Evolutionary conservation across 2,329 filamentous ascomycete species (phyloP).

Genomic region (Stachybotrys elegans): DNA sequence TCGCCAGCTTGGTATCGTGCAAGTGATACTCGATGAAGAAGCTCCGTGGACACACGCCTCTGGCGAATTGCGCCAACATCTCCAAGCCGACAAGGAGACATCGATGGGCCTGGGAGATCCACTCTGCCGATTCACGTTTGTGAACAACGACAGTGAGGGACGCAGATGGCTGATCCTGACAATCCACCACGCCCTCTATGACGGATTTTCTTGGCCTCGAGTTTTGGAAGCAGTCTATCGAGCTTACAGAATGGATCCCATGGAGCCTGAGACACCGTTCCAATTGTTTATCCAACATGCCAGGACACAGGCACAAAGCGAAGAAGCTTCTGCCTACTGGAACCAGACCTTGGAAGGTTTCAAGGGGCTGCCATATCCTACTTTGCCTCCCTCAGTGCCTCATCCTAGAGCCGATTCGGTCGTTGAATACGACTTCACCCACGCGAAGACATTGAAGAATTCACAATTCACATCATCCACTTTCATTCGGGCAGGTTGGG

Average conservation of each 20-base stretch:
- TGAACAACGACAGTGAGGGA: constrained; percentile 1
- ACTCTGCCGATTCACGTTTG: constrained; percentile 6
- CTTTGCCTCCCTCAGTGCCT: no score
- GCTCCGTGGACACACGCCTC: constrained; percentile 2
- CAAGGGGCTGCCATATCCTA: no score
- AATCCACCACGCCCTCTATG: constrained; percentile 12
- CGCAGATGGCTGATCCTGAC: constrained; percentile 10
- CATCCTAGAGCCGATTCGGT: no score
- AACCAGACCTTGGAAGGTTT: no score
- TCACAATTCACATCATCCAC: no score
- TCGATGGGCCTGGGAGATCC: constrained; percentile 7
- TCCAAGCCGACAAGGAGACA: constrained; percentile 3
- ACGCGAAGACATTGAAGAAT: no score
- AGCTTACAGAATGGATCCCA: no score
- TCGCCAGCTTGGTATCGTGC: not conserved
- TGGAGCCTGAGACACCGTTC: no score
- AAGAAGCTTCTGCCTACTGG: no score
- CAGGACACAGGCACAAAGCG: no score
- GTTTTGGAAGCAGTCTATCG: constrained; percentile 5
- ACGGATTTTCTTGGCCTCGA: constrained; percentile 9
- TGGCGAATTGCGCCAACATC: constrained; percentile 1
- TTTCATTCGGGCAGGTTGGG: constrained; percentile 20
- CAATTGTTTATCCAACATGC: no score
- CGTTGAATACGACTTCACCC: no score
- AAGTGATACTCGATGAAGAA: constrained; percentile 4